These are phyloP conservation scores for Colletotrichum camelliae DNA, from an alignment of 2,329 filamentous ascomycete genomes.

Conservation along the genomic window DNA sequence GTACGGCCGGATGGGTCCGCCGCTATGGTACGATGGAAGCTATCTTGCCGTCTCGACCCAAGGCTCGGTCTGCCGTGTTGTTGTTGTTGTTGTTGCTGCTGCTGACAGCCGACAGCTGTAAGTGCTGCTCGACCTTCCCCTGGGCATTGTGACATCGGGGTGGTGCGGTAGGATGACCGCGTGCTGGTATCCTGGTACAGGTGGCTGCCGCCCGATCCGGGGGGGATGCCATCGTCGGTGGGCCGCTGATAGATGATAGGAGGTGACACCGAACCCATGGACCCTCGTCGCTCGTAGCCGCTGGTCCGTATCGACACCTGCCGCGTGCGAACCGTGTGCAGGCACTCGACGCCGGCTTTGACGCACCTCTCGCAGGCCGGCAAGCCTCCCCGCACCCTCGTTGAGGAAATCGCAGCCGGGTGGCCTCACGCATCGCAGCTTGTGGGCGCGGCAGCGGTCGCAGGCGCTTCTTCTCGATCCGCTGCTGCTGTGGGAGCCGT, in stretches of 20 bases:
- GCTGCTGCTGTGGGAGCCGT: background rate
- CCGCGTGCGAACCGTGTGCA: background rate
- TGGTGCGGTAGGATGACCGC: background rate
- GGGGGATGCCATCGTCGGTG: background rate
- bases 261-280: background rate
- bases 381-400: background rate
- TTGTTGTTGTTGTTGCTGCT: background rate
- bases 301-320: background rate
- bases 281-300: background rate
- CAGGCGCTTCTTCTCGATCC: background rate
- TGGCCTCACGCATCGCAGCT: background rate
- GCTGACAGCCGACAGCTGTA: background rate
- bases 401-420: background rate
- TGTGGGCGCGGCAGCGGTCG: background rate
- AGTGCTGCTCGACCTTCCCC: background rate
- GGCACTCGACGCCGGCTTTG: background rate
- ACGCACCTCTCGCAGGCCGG: background rate
- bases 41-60: background rate
- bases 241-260: background rate
- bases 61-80: background rate
- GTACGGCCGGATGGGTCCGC: background rate
- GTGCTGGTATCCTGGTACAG: background rate
- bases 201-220: background rate
- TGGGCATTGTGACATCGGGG: background rate
- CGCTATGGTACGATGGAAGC: background rate